phyloP scores from a whole-genome alignment of 2,329 filamentous ascomycete genomes.

The Davidsoniella virescens region DNA sequence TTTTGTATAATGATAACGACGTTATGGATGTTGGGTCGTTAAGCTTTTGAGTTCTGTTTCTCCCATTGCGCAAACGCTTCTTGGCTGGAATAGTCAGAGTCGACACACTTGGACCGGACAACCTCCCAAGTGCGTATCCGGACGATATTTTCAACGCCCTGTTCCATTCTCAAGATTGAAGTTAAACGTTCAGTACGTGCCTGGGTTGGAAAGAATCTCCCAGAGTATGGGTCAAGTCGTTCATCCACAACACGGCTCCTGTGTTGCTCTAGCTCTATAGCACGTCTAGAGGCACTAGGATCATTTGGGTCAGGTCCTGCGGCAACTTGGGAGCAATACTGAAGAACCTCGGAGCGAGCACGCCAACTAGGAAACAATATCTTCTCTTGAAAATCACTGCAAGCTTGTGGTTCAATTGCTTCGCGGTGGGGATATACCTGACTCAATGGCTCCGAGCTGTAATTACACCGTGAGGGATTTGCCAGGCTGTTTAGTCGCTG shows the following conservation, averaged over 20 bases:
- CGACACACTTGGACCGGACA: constrained; percentile 58
- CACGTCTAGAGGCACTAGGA: constrained; percentile 53
- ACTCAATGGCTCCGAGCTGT: constrained; percentile 66
- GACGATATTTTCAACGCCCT: constrained; percentile 62
- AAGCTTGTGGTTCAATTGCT: constrained; percentile 45
- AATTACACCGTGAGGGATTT: constrained; percentile 54
- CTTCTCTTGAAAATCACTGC: constrained; percentile 54
- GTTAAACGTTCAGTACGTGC: constrained; percentile 67
- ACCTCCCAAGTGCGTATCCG: constrained; percentile 68
- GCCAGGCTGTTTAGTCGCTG: constrained; percentile 84
- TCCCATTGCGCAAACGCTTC: constrained; percentile 47
- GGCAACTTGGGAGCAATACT: constrained; percentile 79
- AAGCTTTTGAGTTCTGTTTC: constrained; percentile 18
- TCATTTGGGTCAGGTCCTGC: constrained; percentile 77
- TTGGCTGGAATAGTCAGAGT: constrained; percentile 21
- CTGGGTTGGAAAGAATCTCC: constrained; percentile 64
- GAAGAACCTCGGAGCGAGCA: constrained; percentile 62
- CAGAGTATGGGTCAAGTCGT: constrained; percentile 80
- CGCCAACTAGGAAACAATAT: constrained; percentile 86
- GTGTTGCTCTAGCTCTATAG: constrained; percentile 53
- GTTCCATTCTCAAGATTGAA: constrained; percentile 55
- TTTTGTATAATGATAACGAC: too few species aligned
- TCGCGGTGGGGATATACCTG: constrained; percentile 27
- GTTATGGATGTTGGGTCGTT: background rate
- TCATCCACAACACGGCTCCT: constrained; percentile 69